A percentile compares a stretch with the other conserved stretches of the same genome.
phyloP scores from a whole-genome alignment of 768 basidiomycete species.

The Xerocomellus amylosporus region DNA sequence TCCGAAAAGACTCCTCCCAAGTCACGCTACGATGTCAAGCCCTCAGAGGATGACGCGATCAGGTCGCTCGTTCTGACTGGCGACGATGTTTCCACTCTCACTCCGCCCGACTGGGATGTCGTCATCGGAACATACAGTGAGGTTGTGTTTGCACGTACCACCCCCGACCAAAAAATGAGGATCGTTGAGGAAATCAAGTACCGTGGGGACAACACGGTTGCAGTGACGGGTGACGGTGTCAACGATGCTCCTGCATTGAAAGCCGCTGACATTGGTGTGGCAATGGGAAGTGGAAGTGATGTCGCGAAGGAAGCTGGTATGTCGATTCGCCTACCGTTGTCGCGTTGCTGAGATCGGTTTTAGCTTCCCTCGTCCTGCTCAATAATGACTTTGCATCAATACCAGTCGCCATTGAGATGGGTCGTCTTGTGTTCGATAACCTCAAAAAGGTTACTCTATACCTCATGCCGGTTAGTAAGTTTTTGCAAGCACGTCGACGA shows the following conservation, averaged over 20 bases:
- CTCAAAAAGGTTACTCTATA: conserved; percentile 48
- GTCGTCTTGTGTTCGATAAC: conserved; percentile 58
- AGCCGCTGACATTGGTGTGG: conserved; percentile 54
- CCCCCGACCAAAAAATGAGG: conserved; percentile 55
- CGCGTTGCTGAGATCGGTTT: background rate
- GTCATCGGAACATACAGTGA: conserved; percentile 37
- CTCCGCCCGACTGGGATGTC: conserved; percentile 38
- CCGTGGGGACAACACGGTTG: conserved; percentile 47
- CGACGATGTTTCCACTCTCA: conserved; percentile 39
- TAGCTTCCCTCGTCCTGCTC: conserved; percentile 45
- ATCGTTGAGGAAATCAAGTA: conserved; percentile 55
- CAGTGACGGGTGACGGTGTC: conserved; percentile 56
- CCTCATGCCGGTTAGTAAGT: conserved; percentile 37
- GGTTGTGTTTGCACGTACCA: conserved; percentile 56
- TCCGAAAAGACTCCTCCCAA: conserved; percentile 14
- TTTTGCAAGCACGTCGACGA: background rate
- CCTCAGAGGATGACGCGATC: conserved; percentile 35
- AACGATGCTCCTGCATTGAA: conserved; percentile 53
- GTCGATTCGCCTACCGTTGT: background rate
- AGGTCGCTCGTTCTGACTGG: conserved; percentile 46
- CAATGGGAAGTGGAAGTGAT: conserved; percentile 47
- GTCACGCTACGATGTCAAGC: conserved; percentile 32
- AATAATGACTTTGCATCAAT: conserved; percentile 61
- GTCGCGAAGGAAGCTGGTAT: conserved; percentile 55
- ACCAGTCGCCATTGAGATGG: conserved; percentile 54